phyloP scores from a whole-genome alignment of 176 grass and related monocot genomes.

The Tillandsia fasciculata region DNA sequence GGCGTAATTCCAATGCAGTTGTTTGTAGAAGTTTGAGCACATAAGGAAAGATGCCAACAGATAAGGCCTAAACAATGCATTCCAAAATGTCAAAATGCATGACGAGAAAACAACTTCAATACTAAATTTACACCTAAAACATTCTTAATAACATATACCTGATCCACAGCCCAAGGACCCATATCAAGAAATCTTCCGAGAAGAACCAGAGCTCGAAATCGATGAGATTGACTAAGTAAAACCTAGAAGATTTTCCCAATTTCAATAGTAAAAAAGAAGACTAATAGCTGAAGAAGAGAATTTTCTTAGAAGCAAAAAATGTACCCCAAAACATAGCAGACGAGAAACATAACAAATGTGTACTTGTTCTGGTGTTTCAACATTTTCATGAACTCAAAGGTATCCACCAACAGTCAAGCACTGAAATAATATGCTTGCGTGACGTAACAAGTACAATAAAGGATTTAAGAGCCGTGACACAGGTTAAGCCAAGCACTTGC shows the following conservation, averaged over 20 bases:
- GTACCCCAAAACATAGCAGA: too few species aligned
- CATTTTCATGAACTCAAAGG: too few species aligned
- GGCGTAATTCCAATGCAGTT: constrained; percentile 73
- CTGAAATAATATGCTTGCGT: too few species aligned
- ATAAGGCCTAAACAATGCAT: constrained; percentile 54
- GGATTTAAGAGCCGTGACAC: too few species aligned
- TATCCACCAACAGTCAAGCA: too few species aligned
- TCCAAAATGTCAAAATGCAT: not conserved
- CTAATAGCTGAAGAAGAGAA: constrained; percentile 11
- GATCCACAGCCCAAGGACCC: constrained; percentile 97
- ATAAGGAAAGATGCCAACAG: constrained; percentile 95
- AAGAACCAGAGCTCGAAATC: constrained; percentile 89
- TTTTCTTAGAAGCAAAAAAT: not conserved
- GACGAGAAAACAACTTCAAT: not conserved
- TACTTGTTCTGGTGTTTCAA: too few species aligned
- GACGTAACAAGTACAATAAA: too few species aligned
- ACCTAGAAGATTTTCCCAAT: constrained; percentile 46
- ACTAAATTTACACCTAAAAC: not conserved
- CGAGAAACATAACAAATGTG: too few species aligned
- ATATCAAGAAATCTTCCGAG: constrained; percentile 99
- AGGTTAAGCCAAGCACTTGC: too few species aligned
- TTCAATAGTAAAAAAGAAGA: constrained; percentile 13
- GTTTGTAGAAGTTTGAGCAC: constrained; percentile 97
- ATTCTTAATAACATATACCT: constrained; percentile 37
- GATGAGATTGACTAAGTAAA: constrained; percentile 91